phyloP scores from a whole-genome alignment of 2,329 filamentous ascomycete genomes.

The Colletotrichum sp. region DNA sequence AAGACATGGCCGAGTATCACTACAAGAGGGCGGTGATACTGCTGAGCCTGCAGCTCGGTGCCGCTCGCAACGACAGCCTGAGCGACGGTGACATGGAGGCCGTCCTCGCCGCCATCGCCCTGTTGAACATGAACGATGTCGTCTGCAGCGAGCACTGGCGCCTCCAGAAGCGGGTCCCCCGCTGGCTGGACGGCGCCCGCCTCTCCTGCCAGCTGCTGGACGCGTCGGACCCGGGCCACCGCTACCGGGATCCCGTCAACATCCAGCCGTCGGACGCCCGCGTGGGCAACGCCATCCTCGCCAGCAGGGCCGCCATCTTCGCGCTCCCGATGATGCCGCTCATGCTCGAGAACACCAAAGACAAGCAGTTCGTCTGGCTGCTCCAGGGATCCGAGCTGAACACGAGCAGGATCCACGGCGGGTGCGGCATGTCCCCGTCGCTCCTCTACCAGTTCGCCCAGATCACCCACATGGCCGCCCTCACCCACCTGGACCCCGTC shows the following conservation, averaged over 20 bases:
- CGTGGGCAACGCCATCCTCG: conserved; percentile 42
- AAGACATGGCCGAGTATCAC: conserved; percentile 34
- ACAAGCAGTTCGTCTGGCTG: conserved; percentile 41
- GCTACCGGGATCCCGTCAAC: conserved; percentile 38
- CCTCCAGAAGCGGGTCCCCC: conserved; percentile 35
- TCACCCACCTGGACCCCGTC: conserved; percentile 23
- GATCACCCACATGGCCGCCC: conserved; percentile 40
- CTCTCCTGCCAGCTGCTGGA: conserved; percentile 39
- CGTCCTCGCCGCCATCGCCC: conserved; percentile 30
- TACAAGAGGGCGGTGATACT: conserved; percentile 33
- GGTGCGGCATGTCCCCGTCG: conserved; percentile 45
- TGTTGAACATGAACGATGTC: conserved; percentile 20
- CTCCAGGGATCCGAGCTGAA: conserved; percentile 39
- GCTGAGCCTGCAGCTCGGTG: conserved; percentile 26
- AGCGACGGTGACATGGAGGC: conserved; percentile 1
- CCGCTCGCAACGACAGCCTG: not conserved
- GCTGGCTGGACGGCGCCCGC: conserved; percentile 42
- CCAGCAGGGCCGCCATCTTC: conserved; percentile 42
- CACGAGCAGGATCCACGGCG: conserved; percentile 43
- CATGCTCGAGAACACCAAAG: conserved; percentile 28
- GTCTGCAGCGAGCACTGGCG: conserved; percentile 40
- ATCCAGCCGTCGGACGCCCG: conserved; percentile 38
- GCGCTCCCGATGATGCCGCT: conserved; percentile 43
- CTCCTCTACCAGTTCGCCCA: conserved; percentile 41
- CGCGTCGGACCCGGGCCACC: conserved; percentile 36